A percentile compares a stretch with the other conserved stretches of the same genome.
Evolutionary conservation across 139 green algal genomes (phyloP).

Genomic region (Ulvella scutata): DNA sequence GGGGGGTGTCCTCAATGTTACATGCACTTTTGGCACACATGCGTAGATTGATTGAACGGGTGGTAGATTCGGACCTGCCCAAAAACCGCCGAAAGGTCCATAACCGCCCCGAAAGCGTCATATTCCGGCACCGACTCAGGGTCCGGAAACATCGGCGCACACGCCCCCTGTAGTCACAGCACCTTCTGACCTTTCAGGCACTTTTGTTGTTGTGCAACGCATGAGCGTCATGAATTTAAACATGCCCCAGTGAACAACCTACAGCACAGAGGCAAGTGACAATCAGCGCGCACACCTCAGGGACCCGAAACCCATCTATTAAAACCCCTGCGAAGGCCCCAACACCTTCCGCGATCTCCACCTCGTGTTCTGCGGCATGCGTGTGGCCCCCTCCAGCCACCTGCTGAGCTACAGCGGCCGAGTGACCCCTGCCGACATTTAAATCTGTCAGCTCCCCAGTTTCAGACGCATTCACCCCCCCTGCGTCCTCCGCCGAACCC

Average conservation of each 20-base stretch:
- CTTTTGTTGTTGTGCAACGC: too few species aligned
- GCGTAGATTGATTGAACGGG: too few species aligned
- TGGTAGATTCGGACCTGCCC: too few species aligned
- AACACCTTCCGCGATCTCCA: not conserved
- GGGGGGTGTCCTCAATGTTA: too few species aligned
- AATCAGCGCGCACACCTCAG: not conserved
- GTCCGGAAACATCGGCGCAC: not conserved
- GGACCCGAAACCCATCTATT: not conserved
- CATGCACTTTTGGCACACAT: too few species aligned
- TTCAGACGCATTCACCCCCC: too few species aligned
- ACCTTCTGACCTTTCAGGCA: too few species aligned
- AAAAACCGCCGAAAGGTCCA: not conserved
- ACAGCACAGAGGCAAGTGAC: too few species aligned
- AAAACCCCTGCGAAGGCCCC: not conserved
- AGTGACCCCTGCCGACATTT: not conserved
- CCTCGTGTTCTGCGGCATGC: not conserved
- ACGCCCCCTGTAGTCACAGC: not conserved
- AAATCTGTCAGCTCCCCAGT: too few species aligned
- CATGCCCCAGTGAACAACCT: too few species aligned
- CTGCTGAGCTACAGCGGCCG: not conserved
- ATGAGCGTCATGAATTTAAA: too few species aligned
- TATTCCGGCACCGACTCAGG: not conserved
- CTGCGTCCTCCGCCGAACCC: too few species aligned
- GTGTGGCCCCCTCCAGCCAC: not conserved
- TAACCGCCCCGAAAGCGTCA: not conserved